Evolutionary conservation across 768 basidiomycete species (phyloP), one percentile per base, ranked within the genome.

Genomic region (Amyloporia xantha): DNA sequence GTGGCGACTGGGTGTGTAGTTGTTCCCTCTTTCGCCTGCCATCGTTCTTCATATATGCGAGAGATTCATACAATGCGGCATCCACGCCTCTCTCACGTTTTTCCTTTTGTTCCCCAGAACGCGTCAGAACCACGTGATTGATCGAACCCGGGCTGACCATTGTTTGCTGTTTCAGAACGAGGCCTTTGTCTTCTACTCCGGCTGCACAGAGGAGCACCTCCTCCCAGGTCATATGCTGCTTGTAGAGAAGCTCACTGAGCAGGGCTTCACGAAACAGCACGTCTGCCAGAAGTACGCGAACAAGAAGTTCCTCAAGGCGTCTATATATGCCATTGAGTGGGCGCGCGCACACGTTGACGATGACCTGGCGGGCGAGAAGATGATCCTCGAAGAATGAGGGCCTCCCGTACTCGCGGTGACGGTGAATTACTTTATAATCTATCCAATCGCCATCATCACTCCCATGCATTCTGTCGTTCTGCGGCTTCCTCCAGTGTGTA

Each of bases 261-360:
- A 78, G 5, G 80, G 81, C 56, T 97, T 98, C 66, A 73, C 80
- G n/a, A 74, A 79, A 43, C 81, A 85, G 58, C 91, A 92, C 68
- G 85, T 93, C 33, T 94, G 82, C 80, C 87, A 87, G 75, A 98
- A 99, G 73, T 99, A 98, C 67, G 82, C 91, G 39, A 80, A 89
- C 76, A 96, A 94, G 82, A 94, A 92, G 69, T 98, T 96, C 79
- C 81, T 98, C 65, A 91, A 95, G 68, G 95, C 87, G 25, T 84
- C 86, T 17, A 66, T 78, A 33, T 90, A 82, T 60, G 87, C 87
- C 37, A 74, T 86, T 60, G 77, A 85, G 48, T 87, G 84, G 84
- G 84, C 86, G 38, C 78, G 71, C 57, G 68, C 64, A 35, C 74
- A 81, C 62, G 56, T 70, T 58, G 64, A 60, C 44, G 71, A 60